Evolutionary conservation across 202 grass and related monocot species (phyloP), one percentile per base, ranked within the genome.

Genomic region (Eragrostis tef): DNA sequence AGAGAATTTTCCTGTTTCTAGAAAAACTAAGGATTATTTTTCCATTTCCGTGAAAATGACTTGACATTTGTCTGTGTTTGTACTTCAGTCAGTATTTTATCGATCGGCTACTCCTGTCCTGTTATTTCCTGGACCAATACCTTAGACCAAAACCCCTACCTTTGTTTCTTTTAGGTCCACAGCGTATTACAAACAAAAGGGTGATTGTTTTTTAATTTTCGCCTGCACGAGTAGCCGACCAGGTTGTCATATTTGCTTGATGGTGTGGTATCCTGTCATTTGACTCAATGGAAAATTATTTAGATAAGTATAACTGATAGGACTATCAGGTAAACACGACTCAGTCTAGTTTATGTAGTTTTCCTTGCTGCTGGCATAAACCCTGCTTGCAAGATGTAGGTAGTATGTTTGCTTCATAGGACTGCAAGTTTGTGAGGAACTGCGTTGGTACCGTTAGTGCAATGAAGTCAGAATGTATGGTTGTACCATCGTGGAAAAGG

Each of bases 351-450:
- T 64, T 20, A 6, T 79, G 16, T 13, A 6, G 3, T 39, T 39
- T 39, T 39, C 3, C 5, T 39, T 39, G 34, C 34, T 39, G 34
- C 34, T 29, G 9, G 61, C 41, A 74, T 78, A 78, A 2, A 14
- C 20, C 70, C 57, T 50, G 87, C 71, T 64, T 50, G 87, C 71
- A 88, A 56, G 6, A 48, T 76, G 14, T 15, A 54, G 6, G 3
- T 17, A 71, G 3, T 17, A 71, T 78, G 58, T 20, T 84, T 76
- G 15, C 26, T 65, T 74, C 7, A 6, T 49, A 71, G 74, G 27
- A 41, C 67, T 67, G 39, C 25, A 17, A 59, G 58, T 79, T 79
- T 73, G 59, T 66, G 19, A 65, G 11, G 29, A 52, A 34, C 24
- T 34, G 31, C 2, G 1, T 34, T 34, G 31, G 31, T 34, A 34